Evolutionary conservation across 2,329 filamentous ascomycete genomes (phyloP).

Genomic region (Aspergillus sp.): DNA sequence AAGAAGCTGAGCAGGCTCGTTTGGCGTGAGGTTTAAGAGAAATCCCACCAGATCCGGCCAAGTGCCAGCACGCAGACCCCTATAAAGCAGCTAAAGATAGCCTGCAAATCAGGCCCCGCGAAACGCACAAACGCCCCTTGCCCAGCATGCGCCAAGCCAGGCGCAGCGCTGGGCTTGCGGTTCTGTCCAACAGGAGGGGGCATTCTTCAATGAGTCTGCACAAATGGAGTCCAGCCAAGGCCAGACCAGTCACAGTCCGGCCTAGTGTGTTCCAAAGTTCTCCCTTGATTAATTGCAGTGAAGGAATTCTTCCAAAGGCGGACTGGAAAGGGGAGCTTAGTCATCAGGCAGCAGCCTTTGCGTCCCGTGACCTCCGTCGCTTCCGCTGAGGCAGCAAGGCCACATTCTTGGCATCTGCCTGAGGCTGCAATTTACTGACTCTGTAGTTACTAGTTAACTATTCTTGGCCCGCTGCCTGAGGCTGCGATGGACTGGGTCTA

Average conservation of each 20-base stretch:
- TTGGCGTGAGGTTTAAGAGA: slow-evolving; percentile 3
- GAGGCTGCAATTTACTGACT: no score
- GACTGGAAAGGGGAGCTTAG: neutral
- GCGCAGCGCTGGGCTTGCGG: slow-evolving; percentile 1
- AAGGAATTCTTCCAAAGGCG: no score
- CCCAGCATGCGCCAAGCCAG: slow-evolving; percentile 1
- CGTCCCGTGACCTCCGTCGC: no score
- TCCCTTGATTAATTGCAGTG: neutral
- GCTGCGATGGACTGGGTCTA: no score
- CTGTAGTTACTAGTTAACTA: no score
- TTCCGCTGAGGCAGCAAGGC: no score
- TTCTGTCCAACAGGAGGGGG: neutral
- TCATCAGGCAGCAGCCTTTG: neutral
- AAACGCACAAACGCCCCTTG: neutral
- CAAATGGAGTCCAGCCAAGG: neutral
- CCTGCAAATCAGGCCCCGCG: slow-evolving; percentile 5
- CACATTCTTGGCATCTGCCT: no score
- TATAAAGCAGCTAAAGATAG: slow-evolving; percentile 6
- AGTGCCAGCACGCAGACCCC: slow-evolving; percentile 2
- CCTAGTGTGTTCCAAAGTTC: neutral
- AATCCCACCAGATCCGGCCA: neutral
- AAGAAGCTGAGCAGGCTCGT: neutral
- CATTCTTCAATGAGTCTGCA: neutral
- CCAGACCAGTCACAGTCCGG: neutral
- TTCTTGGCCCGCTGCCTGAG: no score